Percentiles rank a stretch among this genome's conserved stretches.
Conservation (phyloP, 441 rosid genomes). For the Flueggea neowawraea region DNA sequence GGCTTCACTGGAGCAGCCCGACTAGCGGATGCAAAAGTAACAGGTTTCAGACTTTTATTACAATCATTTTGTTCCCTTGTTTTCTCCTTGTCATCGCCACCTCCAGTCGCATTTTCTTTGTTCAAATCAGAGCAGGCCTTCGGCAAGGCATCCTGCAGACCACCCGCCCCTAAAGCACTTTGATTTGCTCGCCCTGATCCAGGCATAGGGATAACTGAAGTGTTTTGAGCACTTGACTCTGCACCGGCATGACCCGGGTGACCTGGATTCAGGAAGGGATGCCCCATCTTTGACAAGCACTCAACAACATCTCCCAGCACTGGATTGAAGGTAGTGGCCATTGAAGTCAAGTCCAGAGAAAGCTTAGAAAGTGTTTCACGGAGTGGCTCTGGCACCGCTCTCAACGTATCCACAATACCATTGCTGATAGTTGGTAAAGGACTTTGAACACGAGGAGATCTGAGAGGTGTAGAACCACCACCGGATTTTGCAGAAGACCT, state of each 20-base stretch:
- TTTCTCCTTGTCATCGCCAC: slow-evolving; percentile 21
- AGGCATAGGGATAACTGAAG: slow-evolving; percentile 26
- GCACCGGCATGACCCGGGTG: slow-evolving; percentile 19
- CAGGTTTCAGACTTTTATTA: slow-evolving; percentile 7
- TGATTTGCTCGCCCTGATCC: slow-evolving; percentile 3
- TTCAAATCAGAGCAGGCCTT: slow-evolving; percentile 19
- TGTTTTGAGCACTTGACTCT: slow-evolving; percentile 12
- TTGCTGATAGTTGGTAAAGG: slow-evolving; percentile 30
- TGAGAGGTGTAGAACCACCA: slow-evolving; percentile 51
- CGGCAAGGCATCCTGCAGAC: slow-evolving; percentile 12
- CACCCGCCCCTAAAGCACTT: slow-evolving; percentile 17
- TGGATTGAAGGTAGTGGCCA: slow-evolving; percentile 39
- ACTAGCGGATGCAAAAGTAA: slow-evolving; percentile 7
- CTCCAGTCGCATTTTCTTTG: slow-evolving; percentile 9
- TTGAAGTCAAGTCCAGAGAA: slow-evolving; percentile 49
- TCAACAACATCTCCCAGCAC: slow-evolving; percentile 42
- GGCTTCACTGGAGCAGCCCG: slow-evolving; percentile 17
- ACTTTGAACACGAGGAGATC: slow-evolving; percentile 35
- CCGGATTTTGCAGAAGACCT: slow-evolving; percentile 37
- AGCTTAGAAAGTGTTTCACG: slow-evolving; percentile 48
- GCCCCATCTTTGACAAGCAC: slow-evolving; percentile 45
- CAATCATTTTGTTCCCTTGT: slow-evolving; percentile 13
- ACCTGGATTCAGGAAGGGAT: slow-evolving; percentile 16
- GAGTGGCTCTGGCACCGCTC: slow-evolving; percentile 56
- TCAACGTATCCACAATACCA: slow-evolving; percentile 47